These are phyloP conservation scores for Myxozyma sirexii DNA, from an alignment of 805 yeast species.

Conservation along the genomic window DNA sequence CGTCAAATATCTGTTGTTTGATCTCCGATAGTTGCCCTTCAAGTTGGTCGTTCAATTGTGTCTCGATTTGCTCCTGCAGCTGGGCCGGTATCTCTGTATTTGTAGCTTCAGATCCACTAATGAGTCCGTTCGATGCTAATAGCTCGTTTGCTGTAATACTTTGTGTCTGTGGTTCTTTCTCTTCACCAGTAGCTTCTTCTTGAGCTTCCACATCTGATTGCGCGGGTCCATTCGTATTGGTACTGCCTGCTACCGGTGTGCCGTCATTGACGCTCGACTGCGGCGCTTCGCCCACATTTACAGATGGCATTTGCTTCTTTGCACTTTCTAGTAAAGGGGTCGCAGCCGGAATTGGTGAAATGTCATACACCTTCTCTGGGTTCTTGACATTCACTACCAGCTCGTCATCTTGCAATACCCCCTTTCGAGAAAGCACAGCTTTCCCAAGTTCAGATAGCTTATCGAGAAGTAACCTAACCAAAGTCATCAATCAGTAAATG, in stretches of 20 bases:
- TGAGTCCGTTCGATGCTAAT: too few relatives aligned
- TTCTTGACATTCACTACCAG: neutral
- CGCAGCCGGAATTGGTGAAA: neutral
- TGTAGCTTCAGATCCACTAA: too few relatives aligned
- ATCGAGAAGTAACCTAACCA: neutral
- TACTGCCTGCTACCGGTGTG: too few relatives aligned
- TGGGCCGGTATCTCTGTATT: neutral
- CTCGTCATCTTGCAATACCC: slow-evolving; percentile 5
- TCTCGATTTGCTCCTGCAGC: neutral
- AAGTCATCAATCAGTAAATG: neutral
- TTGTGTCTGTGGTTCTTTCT: neutral
- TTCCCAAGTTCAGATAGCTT: slow-evolving; percentile 1
- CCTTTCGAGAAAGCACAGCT: slow-evolving; percentile 1
- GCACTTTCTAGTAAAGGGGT: neutral
- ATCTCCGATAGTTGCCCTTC: neutral
- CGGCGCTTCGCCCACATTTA: neutral
- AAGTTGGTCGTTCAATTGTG: neutral
- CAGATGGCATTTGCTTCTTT: neutral
- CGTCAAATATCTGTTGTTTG: neutral
- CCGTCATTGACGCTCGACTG: neutral
- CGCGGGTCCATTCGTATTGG: neutral
- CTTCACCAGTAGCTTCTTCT: neutral
- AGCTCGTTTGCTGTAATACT: neutral
- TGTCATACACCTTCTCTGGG: neutral
- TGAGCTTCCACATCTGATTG: neutral